Evolutionary conservation across 805 yeast genomes (phyloP).

Genomic region (Monosporozyma aerobia): DNA sequence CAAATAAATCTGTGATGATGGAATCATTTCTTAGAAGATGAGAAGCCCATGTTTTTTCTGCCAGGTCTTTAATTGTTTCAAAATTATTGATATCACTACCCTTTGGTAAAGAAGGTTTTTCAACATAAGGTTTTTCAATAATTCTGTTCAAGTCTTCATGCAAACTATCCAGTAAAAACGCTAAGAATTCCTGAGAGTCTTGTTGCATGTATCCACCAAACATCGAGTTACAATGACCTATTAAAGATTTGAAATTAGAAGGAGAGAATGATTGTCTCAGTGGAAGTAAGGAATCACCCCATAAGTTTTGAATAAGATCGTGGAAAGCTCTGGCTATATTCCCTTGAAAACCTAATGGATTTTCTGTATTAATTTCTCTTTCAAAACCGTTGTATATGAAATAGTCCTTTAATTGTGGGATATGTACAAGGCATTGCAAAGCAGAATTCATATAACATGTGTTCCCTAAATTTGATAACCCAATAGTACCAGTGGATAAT

Average conservation of each 20-base stretch:
- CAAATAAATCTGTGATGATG: slow-evolving; percentile 72
- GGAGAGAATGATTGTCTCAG: slow-evolving; percentile 43
- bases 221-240: slow-evolving; percentile 73
- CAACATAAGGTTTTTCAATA: slow-evolving; percentile 72
- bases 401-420: slow-evolving; percentile 73
- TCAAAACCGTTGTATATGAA: slow-evolving; percentile 54
- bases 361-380: slow-evolving; percentile 59
- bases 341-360: slow-evolving; percentile 84
- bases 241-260: slow-evolving; percentile 61
- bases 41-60: slow-evolving; percentile 68
- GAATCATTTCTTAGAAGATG: slow-evolving; percentile 80
- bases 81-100: slow-evolving; percentile 51
- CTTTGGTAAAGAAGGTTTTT: slow-evolving; percentile 67
- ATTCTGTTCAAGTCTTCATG: slow-evolving; percentile 91
- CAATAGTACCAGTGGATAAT: slow-evolving; percentile 41
- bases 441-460: slow-evolving; percentile 95
- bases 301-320: slow-evolving; percentile 50
- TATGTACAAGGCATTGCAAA: slow-evolving; percentile 76
- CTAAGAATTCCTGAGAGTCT: slow-evolving; percentile 89
- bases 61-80: slow-evolving; percentile 49
- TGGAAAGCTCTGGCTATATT: slow-evolving; percentile 74
- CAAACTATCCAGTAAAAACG: slow-evolving; percentile 80
- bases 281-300: slow-evolving; percentile 28
- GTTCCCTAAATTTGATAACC: slow-evolving; percentile 73
- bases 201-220: slow-evolving; percentile 87